Conservation (phyloP, 129 eudicot species). For the Chrysanthemum makinoi region DNA sequence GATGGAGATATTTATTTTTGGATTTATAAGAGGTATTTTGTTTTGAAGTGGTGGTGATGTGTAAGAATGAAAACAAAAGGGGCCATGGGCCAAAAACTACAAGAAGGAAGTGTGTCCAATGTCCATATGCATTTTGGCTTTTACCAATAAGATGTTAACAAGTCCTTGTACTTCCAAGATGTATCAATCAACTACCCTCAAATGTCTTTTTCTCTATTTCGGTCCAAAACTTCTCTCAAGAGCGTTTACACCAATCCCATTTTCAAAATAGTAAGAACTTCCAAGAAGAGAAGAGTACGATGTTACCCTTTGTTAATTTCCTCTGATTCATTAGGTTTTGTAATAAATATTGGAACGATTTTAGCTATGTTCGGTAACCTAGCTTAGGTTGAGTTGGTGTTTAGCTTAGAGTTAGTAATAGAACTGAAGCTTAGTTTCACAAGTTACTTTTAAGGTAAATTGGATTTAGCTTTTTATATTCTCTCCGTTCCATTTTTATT, state of each 20-base stretch:
- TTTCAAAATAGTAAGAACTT: conserved; percentile 6
- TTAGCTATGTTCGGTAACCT: too few species aligned
- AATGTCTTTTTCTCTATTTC: conserved; percentile 34
- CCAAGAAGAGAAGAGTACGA: conserved; percentile 23
- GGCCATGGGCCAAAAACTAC: conserved; percentile 18
- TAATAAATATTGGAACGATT: too few species aligned
- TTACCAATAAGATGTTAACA: conserved; percentile 32
- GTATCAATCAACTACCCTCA: conserved; percentile 28
- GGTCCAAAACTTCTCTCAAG: conserved; percentile 23
- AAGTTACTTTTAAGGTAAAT: too few species aligned
- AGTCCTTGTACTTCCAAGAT: conserved; percentile 32
- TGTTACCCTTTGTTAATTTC: conserved; percentile 11
- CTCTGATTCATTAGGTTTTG: background rate
- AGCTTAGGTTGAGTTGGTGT: too few species aligned
- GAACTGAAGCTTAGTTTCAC: too few species aligned
- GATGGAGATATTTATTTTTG: conserved; percentile 8
- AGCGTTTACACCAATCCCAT: conserved; percentile 4
- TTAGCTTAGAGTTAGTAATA: too few species aligned
- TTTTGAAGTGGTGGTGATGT: conserved; percentile 22
- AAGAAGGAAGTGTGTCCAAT: conserved; percentile 12
- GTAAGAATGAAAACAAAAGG: conserved; percentile 33
- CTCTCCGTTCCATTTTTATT: too few species aligned
- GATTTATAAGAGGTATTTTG: conserved; percentile 17
- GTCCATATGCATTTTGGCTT: conserved; percentile 33
- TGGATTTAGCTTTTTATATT: too few species aligned